These are phyloP conservation scores for Passalora sequoiae DNA, from an alignment of 2,329 filamentous ascomycete genomes.

Conservation along the genomic window DNA sequence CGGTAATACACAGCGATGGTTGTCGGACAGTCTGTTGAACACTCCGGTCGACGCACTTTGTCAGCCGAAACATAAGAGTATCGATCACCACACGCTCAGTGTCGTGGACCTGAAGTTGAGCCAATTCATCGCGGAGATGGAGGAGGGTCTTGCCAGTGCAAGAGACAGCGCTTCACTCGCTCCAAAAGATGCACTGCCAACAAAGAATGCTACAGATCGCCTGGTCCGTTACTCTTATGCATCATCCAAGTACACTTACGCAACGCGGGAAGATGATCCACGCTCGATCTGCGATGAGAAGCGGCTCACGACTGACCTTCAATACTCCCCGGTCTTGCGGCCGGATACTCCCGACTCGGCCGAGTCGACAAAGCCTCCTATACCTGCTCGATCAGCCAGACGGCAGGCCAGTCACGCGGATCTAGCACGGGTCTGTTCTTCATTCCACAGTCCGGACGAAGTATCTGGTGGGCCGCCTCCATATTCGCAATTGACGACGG, in stretches of 20 bases:
- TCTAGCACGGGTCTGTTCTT: background rate
- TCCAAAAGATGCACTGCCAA: background rate
- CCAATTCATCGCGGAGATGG: background rate
- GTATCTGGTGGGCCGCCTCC: background rate
- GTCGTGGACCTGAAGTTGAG: background rate
- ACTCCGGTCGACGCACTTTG: background rate
- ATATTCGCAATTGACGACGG: background rate
- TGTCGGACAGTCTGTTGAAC: conserved; percentile 5
- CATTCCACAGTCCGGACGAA: background rate
- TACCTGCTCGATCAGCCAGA: background rate
- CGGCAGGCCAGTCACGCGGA: background rate
- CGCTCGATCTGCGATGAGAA: background rate
- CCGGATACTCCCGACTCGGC: background rate
- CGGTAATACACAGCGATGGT: conserved; percentile 3
- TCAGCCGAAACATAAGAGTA: background rate
- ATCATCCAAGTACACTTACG: background rate
- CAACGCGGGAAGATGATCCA: background rate
- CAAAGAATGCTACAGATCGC: background rate
- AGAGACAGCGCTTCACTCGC: background rate
- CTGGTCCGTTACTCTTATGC: background rate
- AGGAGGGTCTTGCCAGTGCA: background rate
- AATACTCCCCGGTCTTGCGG: background rate
- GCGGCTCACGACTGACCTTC: background rate
- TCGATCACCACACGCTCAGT: no score
- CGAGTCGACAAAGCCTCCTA: background rate